These are phyloP conservation scores for Schizochytrium sp. DNA, from an alignment of 108 stramenopile genomes.

Conservation along the genomic window DNA sequence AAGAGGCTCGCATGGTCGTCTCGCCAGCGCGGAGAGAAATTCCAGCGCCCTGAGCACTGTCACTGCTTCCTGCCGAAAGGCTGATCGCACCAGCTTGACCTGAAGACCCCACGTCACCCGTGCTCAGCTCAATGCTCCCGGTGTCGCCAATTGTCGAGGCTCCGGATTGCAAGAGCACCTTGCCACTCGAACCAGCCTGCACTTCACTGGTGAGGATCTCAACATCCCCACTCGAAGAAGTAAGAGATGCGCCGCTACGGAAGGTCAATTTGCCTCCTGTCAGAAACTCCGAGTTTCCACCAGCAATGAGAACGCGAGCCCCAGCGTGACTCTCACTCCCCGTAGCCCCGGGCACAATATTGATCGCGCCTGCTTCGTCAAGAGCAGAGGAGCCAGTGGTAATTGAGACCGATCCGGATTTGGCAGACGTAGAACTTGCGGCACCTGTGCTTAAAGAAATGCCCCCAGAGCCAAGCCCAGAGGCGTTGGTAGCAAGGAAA, in stretches of 20 bases:
- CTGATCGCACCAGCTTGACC: not conserved
- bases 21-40: not conserved
- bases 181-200: not conserved
- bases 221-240: constrained; percentile 23
- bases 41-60: not conserved
- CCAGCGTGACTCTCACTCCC: not conserved
- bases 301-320: constrained; percentile 24
- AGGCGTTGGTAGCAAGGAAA: not conserved
- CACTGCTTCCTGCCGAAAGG: not conserved
- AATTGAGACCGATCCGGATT: not conserved
- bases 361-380: not conserved
- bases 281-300: constrained; percentile 13
- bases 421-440: not conserved
- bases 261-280: constrained; percentile 32
- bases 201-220: not conserved
- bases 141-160: not conserved
- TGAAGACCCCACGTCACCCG: not conserved
- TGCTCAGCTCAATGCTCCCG: not conserved
- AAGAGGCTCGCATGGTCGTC: not conserved
- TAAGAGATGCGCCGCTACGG: constrained; percentile 24
- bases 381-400: not conserved
- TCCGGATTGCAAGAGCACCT: not conserved
- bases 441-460: not conserved
- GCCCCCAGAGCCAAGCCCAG: not conserved
- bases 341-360: constrained; percentile 2